Evolutionary conservation across 371 early-diverging fungal species (phyloP), one percentile per base, ranked within the genome.

Genomic region (Actinomucor elegans): DNA sequence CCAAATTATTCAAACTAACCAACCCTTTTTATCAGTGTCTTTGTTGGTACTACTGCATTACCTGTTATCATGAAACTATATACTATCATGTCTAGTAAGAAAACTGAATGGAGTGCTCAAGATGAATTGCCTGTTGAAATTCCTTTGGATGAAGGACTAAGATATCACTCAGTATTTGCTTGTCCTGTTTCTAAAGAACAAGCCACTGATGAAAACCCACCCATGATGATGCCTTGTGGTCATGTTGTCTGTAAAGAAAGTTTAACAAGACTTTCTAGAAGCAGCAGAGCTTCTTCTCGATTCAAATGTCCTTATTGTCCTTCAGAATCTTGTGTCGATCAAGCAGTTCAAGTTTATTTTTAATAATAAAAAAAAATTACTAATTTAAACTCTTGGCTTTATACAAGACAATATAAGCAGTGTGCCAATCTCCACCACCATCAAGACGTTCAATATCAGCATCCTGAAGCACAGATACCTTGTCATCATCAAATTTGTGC

Each of bases 271-370:
- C 80, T 99, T n/a, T 79, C 89, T 33, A 84, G 84, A 69, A 86
- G 83, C 10, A 68, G 66, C 31, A 77, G 75, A 55, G 47, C 71
- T 42, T 76, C 77, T 26, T 53, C 73, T 15, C 73, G 84, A 28
- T 91, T 96, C 76, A 98, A 98, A 67, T 98, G 99, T 67, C 97
- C 98, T 9, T 98, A 98, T 66, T 98, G 99, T 59, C 99, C 98
- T 7, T 66, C 73, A 12, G 90, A 93, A 71, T 85, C 90, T n/a
- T 84, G 83, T 24, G 78, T 82, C 5, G 69, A 78, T 17, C 92
- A 93, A 48, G 91, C 95, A 15, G 70, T 82, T 34, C 76, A 83
- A 54, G 89, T 96, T 40, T 82, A 91, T 66, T 91, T 97, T 61
- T 97, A 77, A 37, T 32, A 55, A 48, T 41, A 14, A 44, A 27